phyloP scores from a whole-genome alignment of 108 stramenopile species.

The Seminavis robusta region DNA sequence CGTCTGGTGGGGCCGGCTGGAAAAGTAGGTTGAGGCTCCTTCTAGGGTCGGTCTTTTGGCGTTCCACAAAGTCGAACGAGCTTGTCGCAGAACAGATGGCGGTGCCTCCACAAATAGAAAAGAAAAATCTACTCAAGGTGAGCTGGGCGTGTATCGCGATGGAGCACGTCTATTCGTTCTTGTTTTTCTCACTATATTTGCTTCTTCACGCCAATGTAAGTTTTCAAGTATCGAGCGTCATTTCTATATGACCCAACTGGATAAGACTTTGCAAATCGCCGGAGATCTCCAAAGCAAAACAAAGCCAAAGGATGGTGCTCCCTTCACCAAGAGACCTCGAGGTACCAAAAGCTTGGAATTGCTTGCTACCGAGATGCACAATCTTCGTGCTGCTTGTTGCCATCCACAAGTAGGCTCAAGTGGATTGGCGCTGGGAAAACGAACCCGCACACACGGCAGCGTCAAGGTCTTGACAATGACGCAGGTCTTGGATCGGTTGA shows the following conservation, averaged over 20 bases:
- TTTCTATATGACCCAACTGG: constrained; percentile 59
- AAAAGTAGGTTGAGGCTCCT: too few species aligned
- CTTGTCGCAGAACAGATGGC: constrained; percentile 59
- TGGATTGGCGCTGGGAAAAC: constrained; percentile 47
- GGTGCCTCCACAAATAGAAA: constrained; percentile 60
- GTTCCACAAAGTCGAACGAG: constrained; percentile 52
- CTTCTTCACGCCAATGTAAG: too few species aligned
- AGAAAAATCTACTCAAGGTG: constrained; percentile 38
- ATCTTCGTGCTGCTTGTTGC: constrained; percentile 66
- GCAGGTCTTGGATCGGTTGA: constrained; percentile 57
- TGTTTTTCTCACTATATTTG: too few species aligned
- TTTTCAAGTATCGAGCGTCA: constrained; percentile 62
- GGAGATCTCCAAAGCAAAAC: constrained; percentile 6
- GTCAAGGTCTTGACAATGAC: constrained; percentile 47
- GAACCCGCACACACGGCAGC: too few species aligned
- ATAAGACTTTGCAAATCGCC: constrained; percentile 35
- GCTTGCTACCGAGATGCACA: constrained; percentile 36
- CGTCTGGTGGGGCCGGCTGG: too few species aligned
- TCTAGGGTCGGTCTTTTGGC: constrained; percentile 49
- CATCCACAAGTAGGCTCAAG: constrained; percentile 74
- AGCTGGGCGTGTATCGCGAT: too few species aligned
- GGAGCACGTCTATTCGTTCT: too few species aligned
- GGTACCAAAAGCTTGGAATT: background rate
- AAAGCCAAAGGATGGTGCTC: too few species aligned
- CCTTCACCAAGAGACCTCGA: constrained; percentile 5